Percentiles rank a stretch among this genome's conserved stretches.
Conservation (phyloP, 306 rosid genomes). For the Quercus agrifolia region DNA sequence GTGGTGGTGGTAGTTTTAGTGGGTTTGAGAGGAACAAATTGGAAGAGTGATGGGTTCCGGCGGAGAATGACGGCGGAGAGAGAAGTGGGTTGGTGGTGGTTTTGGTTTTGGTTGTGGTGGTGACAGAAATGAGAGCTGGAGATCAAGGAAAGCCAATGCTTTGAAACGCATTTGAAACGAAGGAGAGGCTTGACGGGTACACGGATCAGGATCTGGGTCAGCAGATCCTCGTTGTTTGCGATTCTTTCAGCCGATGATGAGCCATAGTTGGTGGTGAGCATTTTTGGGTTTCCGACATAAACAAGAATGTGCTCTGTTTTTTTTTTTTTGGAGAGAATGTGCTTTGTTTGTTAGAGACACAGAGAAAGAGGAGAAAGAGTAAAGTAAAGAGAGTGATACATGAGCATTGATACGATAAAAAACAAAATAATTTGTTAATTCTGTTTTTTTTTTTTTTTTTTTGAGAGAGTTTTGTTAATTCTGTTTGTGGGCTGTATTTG, state of each 20-base stretch:
- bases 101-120: neutral
- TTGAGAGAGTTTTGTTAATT: too few relatives aligned
- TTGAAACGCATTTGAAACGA: slow-evolving; percentile 28
- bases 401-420: too few relatives aligned
- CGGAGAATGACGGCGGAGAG: slow-evolving; percentile 22
- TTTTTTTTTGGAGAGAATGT: too few relatives aligned
- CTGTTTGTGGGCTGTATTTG: too few relatives aligned
- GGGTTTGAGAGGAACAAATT: neutral
- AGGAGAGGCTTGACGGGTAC: slow-evolving; percentile 20
- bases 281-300: neutral
- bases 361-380: too few relatives aligned
- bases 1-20: neutral
- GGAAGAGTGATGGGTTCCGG: neutral
- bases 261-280: neutral
- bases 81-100: neutral
- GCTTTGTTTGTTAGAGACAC: too few relatives aligned
- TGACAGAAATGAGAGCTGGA: slow-evolving; percentile 13
- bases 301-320: neutral
- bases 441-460: too few relatives aligned
- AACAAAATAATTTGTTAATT: too few relatives aligned
- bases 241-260: neutral
- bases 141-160: slow-evolving; percentile 17
- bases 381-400: too few relatives aligned
- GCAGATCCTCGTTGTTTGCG: slow-evolving; percentile 7
- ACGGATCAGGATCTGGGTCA: slow-evolving; percentile 12